phyloP scores from a whole-genome alignment of 2,329 filamentous ascomycete species.

The Pestalotiopsis sp. region DNA sequence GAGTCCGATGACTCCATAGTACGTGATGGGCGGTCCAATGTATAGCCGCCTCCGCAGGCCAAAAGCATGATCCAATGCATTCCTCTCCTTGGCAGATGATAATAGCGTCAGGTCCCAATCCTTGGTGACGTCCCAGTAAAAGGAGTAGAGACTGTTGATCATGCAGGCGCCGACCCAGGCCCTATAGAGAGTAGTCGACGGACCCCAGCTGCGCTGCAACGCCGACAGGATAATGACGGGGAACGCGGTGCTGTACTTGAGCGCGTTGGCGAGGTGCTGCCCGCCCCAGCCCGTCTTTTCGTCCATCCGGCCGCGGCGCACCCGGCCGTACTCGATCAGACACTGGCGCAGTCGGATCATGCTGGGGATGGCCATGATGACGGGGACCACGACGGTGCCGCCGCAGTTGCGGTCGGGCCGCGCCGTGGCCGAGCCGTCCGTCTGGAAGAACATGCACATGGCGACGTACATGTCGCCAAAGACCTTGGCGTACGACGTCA shows the following conservation, averaged over 20 bases:
- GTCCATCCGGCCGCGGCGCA: conserved; percentile 60
- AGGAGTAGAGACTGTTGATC: conserved; percentile 89
- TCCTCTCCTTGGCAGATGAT: conserved; percentile 57
- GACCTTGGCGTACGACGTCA: conserved; percentile 94
- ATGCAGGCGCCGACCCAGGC: conserved; percentile 74
- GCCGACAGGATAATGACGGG: conserved; percentile 85
- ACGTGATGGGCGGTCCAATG: conserved; percentile 73
- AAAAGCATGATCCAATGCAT: conserved; percentile 68
- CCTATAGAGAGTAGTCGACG: conserved; percentile 48
- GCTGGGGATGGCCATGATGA: conserved; percentile 82
- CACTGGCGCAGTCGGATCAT: conserved; percentile 90
- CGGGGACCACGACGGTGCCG: conserved; percentile 75
- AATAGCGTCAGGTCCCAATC: conserved; percentile 96
- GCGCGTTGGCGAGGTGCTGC: conserved; percentile 88
- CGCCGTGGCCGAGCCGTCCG: conserved; percentile 72
- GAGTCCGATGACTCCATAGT: conserved; percentile 78
- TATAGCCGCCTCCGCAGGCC: conserved; percentile 76
- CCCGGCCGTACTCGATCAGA: conserved; percentile 81
- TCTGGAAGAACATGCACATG: conserved; percentile 85
- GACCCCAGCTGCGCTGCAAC: conserved; percentile 63
- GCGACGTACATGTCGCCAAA: conserved; percentile 87
- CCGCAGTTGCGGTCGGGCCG: conserved; percentile 83
- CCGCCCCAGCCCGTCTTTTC: conserved; percentile 70
- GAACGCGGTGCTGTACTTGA: conserved; percentile 94
- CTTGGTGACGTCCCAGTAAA: conserved; percentile 96